Evolutionary conservation across 495 filamentous ascomycete species (phyloP), one percentile per base, ranked within the genome.

Genomic region (Penicillium verhagenii): DNA sequence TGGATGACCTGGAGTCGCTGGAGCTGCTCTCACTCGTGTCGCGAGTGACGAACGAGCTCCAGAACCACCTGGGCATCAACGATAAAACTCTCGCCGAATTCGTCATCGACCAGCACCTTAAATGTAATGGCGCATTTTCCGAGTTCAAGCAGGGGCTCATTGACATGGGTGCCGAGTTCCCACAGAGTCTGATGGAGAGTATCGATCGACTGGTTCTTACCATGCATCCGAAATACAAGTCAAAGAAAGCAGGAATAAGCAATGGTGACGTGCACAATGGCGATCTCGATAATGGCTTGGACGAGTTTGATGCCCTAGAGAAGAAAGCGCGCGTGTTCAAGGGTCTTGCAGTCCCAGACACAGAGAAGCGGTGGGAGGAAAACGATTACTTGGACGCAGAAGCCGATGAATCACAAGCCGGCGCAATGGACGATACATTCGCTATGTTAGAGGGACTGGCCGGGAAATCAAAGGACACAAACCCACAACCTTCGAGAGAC

Each of bases 31-130:
- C 91, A 57, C 84, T 98, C 53, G 92, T 97, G 56, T 92, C 90
- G 42, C 96, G 93, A 71, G 90, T 98, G 60, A 96, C 91, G 31
- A 91, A 86, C 26, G 94, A 98, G 74, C 78, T 97, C 39, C 87
- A 91, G 60, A 98, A 98, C 72, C 89, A 98, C 73, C 72, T 98
- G 50, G 91, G 93, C 28, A 86, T 97, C 64, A 88, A 78, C 70
- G 93, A 98, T 67, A 96, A 96, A 74, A 96, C 91, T 1, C 78
- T 97, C 16, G 92, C 94, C 47, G 94, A 97, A 70, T 98, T 95
- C 68, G 81, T 97, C 52, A 96, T 98, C 60, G 89, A 86, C 56
- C 89, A 95, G 60, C 90, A 96, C 61, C 66, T 87, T 62, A 83
- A 92, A 84, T 90, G 85, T 74, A 59, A 55, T 47, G 73, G 71